Percentiles rank a stretch among this genome's conserved stretches.
phyloP scores from a whole-genome alignment of 2,329 filamentous ascomycete genomes.

The Lomentospora prolificans region DNA sequence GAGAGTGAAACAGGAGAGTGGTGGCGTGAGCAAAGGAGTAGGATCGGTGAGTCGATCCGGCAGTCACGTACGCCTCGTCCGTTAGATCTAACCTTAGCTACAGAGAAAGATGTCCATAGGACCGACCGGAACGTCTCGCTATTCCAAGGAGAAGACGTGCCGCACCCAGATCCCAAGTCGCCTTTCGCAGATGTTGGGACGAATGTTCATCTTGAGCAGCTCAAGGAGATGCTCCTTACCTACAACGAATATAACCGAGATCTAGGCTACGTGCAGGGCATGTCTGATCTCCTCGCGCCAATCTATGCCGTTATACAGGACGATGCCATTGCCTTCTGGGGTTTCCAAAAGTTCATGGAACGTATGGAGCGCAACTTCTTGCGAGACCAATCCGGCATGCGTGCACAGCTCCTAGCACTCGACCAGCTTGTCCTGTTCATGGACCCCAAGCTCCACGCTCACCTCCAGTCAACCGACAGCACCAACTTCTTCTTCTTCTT shows the following conservation, averaged over 20 bases:
- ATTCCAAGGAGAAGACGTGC: conserved; percentile 91
- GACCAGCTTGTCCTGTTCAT: conserved; percentile 95
- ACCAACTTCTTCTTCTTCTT: conserved; percentile 99
- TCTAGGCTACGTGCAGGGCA: conserved; percentile 94
- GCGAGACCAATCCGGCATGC: conserved; percentile 93
- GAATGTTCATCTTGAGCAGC: conserved; percentile 94
- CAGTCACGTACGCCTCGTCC: background rate
- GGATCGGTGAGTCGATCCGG: conserved; percentile 66
- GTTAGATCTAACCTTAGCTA: conserved; percentile 16
- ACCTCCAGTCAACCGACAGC: conserved; percentile 81
- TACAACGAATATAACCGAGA: conserved; percentile 98
- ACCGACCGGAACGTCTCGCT: conserved; percentile 93
- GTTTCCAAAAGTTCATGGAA: conserved; percentile 91
- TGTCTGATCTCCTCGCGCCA: conserved; percentile 92
- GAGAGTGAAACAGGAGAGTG: conserved; percentile 79
- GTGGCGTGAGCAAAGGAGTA: conserved; percentile 89
- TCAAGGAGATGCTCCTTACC: conserved; percentile 97
- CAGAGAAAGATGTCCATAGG: conserved; percentile 97
- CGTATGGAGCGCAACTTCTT: conserved; percentile 97
- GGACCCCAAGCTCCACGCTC: conserved; percentile 87
- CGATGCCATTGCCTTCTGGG: conserved; percentile 95
- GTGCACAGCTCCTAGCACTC: conserved; percentile 77
- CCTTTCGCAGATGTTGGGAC: conserved; percentile 89
- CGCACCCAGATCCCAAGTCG: conserved; percentile 90
- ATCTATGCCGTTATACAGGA: conserved; percentile 97